These are phyloP conservation scores for Lenwebbia sp. DNA, from an alignment of 345 rosid genomes.

Conservation along the genomic window DNA sequence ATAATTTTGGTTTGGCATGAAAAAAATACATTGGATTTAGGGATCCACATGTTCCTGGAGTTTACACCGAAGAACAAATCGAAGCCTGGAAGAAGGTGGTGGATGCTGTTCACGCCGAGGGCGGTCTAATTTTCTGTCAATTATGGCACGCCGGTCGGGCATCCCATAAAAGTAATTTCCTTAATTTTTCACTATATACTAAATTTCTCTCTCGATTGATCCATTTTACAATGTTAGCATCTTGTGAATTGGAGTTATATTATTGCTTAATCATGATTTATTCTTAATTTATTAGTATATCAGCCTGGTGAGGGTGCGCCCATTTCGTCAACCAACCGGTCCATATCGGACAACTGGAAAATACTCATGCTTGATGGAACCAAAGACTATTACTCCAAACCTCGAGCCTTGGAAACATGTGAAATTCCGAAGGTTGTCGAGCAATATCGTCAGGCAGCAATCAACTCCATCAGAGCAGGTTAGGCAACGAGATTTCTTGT, in stretches of 20 bases:
- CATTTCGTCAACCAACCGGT: too few relatives aligned
- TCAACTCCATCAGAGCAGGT: not conserved
- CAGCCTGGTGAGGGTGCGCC: too few relatives aligned
- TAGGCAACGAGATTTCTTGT: not conserved
- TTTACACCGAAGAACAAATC: constrained; percentile 10
- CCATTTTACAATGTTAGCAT: not conserved
- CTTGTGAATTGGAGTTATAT: not conserved
- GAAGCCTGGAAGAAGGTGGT: constrained; percentile 11
- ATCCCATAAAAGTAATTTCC: not conserved
- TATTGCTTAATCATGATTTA: not conserved
- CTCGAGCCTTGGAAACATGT: not conserved
- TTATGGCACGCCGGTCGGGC: constrained; percentile 11
- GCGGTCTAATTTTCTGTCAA: constrained; percentile 12
- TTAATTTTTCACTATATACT: not conserved
- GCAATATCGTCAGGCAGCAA: not conserved
- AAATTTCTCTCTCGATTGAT: not conserved
- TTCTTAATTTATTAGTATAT: not conserved
- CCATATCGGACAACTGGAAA: not conserved
- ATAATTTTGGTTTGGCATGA: too few relatives aligned
- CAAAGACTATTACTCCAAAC: not conserved
- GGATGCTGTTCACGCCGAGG: constrained; percentile 14
- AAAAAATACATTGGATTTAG: not conserved
- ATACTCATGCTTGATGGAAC: not conserved
- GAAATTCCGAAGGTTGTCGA: not conserved
- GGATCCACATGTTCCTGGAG: constrained; percentile 2